A percentile compares a stretch with the other conserved stretches of the same genome.
Evolutionary conservation across 805 yeast genomes (phyloP).

Genomic region (Candida jianshihensis): DNA sequence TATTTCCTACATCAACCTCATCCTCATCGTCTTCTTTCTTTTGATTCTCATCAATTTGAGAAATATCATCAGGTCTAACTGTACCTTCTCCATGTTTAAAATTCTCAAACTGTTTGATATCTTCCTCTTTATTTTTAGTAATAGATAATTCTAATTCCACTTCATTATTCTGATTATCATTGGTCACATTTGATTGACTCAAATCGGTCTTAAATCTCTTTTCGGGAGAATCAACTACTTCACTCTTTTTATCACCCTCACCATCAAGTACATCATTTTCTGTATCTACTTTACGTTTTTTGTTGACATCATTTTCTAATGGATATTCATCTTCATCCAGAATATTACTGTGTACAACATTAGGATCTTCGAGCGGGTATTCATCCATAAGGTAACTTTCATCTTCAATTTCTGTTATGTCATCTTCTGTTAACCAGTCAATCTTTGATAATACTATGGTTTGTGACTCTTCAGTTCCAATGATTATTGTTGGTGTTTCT

Average conservation of each 20-base stretch:
- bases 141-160: too few species aligned
- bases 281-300: background rate
- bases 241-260: conserved; percentile 1
- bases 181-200: too few species aligned
- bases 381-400: conserved; percentile 14
- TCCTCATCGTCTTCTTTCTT: conserved; percentile 12
- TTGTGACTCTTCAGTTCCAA: conserved; percentile 15
- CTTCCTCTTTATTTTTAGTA: background rate
- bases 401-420: conserved; percentile 14
- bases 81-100: background rate
- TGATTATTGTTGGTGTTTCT: background rate
- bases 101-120: background rate
- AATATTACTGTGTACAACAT: background rate
- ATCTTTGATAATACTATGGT: conserved; percentile 18
- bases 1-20: conserved; percentile 9
- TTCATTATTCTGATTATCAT: too few species aligned
- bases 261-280: conserved; percentile 3
- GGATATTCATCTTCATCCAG: conserved; percentile 7
- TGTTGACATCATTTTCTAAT: background rate
- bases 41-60: too few species aligned
- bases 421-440: conserved; percentile 20
- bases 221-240: conserved; percentile 12
- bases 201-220: conserved; percentile 14
- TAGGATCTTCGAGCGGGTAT: conserved; percentile 1
- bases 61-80: conserved; percentile 17